Percentiles rank a stretch among this genome's conserved stretches.
phyloP scores from a whole-genome alignment of 352 stramenopile species.

The Thraustochytrium sp. region DNA sequence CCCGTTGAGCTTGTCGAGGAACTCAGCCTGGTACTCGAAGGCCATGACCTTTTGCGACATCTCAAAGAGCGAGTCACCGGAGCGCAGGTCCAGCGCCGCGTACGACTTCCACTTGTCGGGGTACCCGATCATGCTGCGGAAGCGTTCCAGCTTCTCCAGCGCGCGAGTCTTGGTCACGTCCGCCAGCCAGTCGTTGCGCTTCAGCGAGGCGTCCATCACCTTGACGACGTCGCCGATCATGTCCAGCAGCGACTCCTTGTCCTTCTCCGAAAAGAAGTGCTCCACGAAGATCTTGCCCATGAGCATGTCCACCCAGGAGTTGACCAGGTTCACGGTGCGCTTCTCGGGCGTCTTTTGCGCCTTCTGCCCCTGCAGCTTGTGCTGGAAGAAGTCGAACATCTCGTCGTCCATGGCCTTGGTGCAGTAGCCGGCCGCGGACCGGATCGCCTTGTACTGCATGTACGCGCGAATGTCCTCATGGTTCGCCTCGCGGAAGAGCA shows the following conservation, averaged over 20 bases:
- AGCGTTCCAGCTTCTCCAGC: slow-evolving; percentile 76
- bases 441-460: slow-evolving; percentile 55
- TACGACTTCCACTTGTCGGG: slow-evolving; percentile 67
- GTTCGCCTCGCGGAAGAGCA: slow-evolving; percentile 12
- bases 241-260: slow-evolving; percentile 66
- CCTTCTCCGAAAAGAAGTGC: slow-evolving; percentile 72
- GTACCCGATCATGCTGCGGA: slow-evolving; percentile 69
- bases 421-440: slow-evolving; percentile 55
- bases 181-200: slow-evolving; percentile 78
- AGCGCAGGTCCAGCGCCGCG: slow-evolving; percentile 48
- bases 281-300: slow-evolving; percentile 83
- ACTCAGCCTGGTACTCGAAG: slow-evolving; percentile 53
- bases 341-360: slow-evolving; percentile 79
- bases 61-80: slow-evolving; percentile 47
- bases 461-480: slow-evolving; percentile 48
- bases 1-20: slow-evolving; percentile 60
- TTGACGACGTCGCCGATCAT: slow-evolving; percentile 76
- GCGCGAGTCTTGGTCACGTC: slow-evolving; percentile 66
- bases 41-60: slow-evolving; percentile 56
- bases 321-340: slow-evolving; percentile 70
- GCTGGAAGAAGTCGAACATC: slow-evolving; percentile 78
- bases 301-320: slow-evolving; percentile 70
- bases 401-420: slow-evolving; percentile 69
- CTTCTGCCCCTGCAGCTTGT: slow-evolving; percentile 68
- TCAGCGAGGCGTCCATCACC: slow-evolving; percentile 66